Base-by-base conservation (phyloP, 768 basidiomycete species). In the Daedaleopsis nitida region DNA sequence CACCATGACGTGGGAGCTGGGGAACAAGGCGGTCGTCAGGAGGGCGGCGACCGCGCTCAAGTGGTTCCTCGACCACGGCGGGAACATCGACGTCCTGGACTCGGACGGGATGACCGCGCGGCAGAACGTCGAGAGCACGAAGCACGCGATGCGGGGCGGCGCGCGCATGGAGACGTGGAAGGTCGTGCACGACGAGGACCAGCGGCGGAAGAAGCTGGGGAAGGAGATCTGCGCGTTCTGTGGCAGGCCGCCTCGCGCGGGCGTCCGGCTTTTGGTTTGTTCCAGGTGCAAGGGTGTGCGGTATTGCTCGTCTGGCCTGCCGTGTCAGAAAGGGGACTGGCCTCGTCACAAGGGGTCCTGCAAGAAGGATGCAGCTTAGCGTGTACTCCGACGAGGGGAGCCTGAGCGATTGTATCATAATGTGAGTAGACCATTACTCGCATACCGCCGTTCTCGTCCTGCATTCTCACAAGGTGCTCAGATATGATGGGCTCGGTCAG, bases 61-160 rank as follows among this genome's bases (percentile, higher is more conserved):
- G 56, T 81, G 77, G 77, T 80, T 76, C 65, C 60, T 81, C 51
- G 64, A 57, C 0, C 79, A 80, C 67, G 78, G 77, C n/a, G 79
- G 80, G 17, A 80, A 73, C 66, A 23, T 70, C 19, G 69, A 70
- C 43, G 61, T 67, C 47, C 57, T 72, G 32, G 80, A 81, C 59
- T 69, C 72, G 16, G 78, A 80, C 65, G 76, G 76, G 12, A 65
- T 67, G 62, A 69, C 70, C 17, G 69, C 70, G 50, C 72, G 77
- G 16, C 21, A 37, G 6, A 63, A 68, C 42, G 66, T 70, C 8
- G 57, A 64, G 34, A 57, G 24, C 11, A 48, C 60, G 7, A 35
- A 43, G 7, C 16, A 14, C 24, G 7, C 45, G 62, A 5, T 19
- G n/a, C 24, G 12, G 50, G 45, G 52, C 34, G 53, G 17, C 14